These are phyloP conservation scores for Phellopilus nigrolimitatus DNA, from an alignment of 1,284 basidiomycete genomes.

Conservation along the genomic window DNA sequence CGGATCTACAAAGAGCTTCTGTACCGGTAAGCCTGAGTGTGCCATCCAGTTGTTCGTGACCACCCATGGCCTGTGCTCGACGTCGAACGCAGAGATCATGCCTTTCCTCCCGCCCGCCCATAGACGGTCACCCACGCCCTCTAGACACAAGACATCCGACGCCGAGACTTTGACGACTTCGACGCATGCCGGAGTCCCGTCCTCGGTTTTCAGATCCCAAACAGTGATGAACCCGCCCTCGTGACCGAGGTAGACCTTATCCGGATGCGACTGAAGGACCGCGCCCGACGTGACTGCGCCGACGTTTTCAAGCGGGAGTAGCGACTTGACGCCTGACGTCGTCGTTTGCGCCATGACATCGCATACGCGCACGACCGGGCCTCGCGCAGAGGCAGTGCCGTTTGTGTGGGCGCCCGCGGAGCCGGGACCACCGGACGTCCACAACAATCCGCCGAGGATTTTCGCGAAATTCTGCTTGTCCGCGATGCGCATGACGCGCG, in stretches of 20 bases:
- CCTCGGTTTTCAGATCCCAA: slow-evolving; percentile 57
- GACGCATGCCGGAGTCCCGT: slow-evolving; percentile 53
- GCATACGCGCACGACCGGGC: slow-evolving; percentile 76
- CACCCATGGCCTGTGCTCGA: slow-evolving; percentile 69
- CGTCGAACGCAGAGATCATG: slow-evolving; percentile 80
- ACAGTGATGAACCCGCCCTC: slow-evolving; percentile 86
- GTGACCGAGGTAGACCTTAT: slow-evolving; percentile 82
- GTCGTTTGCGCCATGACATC: slow-evolving; percentile 59
- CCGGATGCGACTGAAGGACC: slow-evolving; percentile 64
- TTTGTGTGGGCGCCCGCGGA: slow-evolving; percentile 30
- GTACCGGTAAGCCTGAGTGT: slow-evolving; percentile 76
- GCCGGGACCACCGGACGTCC: slow-evolving; percentile 56
- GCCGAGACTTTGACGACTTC: slow-evolving; percentile 73
- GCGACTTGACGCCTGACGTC: slow-evolving; percentile 40
- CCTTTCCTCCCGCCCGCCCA: slow-evolving; percentile 88
- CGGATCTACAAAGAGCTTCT: slow-evolving; percentile 67
- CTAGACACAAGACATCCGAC: slow-evolving; percentile 76
- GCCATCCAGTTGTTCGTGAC: slow-evolving; percentile 90
- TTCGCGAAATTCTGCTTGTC: slow-evolving; percentile 80
- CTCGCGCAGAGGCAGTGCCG: slow-evolving; percentile 37
- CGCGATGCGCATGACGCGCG: slow-evolving; percentile 66
- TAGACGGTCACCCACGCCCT: slow-evolving; percentile 74
- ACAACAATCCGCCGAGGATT: slow-evolving; percentile 70
- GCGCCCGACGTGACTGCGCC: slow-evolving; percentile 83
- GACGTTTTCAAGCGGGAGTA: slow-evolving; percentile 56